Evolutionary conservation across 441 rosid species (phyloP).

Genomic region (Euphorbia corollata): DNA sequence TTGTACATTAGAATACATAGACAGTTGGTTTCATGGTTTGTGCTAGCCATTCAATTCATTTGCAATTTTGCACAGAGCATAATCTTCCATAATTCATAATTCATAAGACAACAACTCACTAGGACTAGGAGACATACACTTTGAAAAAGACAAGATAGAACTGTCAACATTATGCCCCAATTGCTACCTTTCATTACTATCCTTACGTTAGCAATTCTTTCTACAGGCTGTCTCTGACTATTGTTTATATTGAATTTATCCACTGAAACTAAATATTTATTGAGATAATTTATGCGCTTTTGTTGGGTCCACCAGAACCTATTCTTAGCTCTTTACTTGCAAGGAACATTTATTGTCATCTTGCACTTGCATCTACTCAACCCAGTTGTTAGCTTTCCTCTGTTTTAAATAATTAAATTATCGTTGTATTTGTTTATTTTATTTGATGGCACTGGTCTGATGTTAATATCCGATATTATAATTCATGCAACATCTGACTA

Average conservation of each 20-base stretch:
- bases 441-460: slow-evolving; percentile 2
- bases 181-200: not conserved
- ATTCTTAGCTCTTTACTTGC: slow-evolving; percentile 19
- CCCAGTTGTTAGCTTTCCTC: slow-evolving; percentile 20
- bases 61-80: not conserved
- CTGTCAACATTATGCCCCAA: not conserved
- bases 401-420: not conserved
- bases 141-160: not conserved
- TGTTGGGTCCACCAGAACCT: slow-evolving; percentile 23
- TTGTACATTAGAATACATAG: not conserved
- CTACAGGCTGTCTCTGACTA: slow-evolving; percentile 13
- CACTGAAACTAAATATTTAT: slow-evolving; percentile 14
- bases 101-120: not conserved
- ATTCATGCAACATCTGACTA: not conserved
- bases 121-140: not conserved
- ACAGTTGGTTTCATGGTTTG: not conserved
- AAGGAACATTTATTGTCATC: slow-evolving; percentile 23
- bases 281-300: slow-evolving; percentile 10
- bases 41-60: not conserved
- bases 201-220: too few relatives aligned
- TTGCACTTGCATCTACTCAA: slow-evolving; percentile 2
- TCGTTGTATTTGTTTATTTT: slow-evolving; percentile 1
- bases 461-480: not conserved
- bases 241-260: slow-evolving; percentile 10
- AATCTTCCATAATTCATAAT: not conserved